Percentiles rank a stretch among this genome's conserved stretches.
Evolutionary conservation across 148 eudicot genomes (phyloP).

Genomic region (Vaccinium macrocarpon): DNA sequence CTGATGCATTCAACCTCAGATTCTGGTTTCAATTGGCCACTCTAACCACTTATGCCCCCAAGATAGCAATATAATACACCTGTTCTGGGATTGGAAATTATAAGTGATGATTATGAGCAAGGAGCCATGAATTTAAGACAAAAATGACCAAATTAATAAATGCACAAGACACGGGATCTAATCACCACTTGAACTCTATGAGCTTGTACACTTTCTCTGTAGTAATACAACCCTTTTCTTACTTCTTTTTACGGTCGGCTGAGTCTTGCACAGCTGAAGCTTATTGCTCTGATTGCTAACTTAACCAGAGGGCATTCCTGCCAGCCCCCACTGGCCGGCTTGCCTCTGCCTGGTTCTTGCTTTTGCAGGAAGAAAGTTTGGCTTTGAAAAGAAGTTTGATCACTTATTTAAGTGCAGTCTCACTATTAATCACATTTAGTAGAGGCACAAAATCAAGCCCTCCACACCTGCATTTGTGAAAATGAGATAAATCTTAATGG

Average conservation of each 20-base stretch:
- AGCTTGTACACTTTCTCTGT: too few species aligned
- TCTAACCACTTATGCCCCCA: background rate
- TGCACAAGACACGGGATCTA: background rate
- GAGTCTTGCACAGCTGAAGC: background rate
- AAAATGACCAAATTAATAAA: background rate
- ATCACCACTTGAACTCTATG: too few species aligned
- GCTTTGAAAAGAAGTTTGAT: background rate
- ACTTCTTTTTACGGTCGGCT: background rate
- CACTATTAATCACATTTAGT: background rate
- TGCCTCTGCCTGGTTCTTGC: background rate
- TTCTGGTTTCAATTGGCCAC: conserved; percentile 2
- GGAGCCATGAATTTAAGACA: background rate
- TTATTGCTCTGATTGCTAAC: background rate
- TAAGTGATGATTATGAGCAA: background rate
- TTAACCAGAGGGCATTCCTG: background rate
- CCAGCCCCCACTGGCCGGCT: background rate
- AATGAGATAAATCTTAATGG: background rate
- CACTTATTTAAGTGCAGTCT: background rate
- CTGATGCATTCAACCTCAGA: background rate
- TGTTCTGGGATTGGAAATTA: background rate
- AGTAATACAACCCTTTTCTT: background rate
- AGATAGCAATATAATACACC: background rate
- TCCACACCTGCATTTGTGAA: background rate
- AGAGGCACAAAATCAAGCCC: background rate
- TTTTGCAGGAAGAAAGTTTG: background rate